Percentiles rank a stretch among this genome's conserved stretches.
phyloP scores from a whole-genome alignment of 352 stramenopile genomes.

The Pythium periplocum region DNA sequence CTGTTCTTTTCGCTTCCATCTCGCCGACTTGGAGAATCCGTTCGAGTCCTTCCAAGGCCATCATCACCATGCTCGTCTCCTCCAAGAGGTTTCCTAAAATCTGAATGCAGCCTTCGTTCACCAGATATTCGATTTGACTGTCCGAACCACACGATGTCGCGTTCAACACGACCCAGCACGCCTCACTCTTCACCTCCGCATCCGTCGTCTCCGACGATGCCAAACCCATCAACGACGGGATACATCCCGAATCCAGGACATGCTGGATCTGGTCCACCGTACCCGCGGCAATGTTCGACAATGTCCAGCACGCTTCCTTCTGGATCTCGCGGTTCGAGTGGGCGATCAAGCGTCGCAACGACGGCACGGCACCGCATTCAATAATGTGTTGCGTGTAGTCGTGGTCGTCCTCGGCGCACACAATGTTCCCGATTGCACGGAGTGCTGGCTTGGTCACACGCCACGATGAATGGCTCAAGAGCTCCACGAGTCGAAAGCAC shows the following conservation, averaged over 20 bases:
- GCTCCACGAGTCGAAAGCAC: slow-evolving; percentile 90
- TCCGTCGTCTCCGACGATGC: slow-evolving; percentile 91
- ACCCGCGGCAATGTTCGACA: slow-evolving; percentile 98
- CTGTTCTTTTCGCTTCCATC: slow-evolving; percentile 77
- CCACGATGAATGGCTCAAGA: slow-evolving; percentile 91
- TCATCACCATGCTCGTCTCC: slow-evolving; percentile 98
- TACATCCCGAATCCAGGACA: slow-evolving; percentile 95
- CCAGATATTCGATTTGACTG: slow-evolving; percentile 90
- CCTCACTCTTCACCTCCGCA: slow-evolving; percentile 96
- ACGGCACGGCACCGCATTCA: slow-evolving; percentile 93
- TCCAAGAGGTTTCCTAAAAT: slow-evolving; percentile 90
- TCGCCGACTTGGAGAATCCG: slow-evolving; percentile 95
- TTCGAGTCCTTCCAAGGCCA: slow-evolving; percentile 97
- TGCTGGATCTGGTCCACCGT: slow-evolving; percentile 97
- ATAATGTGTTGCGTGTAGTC: slow-evolving; percentile 95
- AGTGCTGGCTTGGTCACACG: slow-evolving; percentile 96
- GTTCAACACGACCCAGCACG: slow-evolving; percentile 98
- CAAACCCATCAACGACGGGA: slow-evolving; percentile 92
- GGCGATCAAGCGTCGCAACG: slow-evolving; percentile 90
- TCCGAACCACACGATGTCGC: slow-evolving; percentile 97
- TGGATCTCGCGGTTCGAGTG: slow-evolving; percentile 97
- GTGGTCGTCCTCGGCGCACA: slow-evolving; percentile 95
- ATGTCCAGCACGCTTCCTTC: slow-evolving; percentile 95
- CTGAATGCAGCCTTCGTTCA: slow-evolving; percentile 85
- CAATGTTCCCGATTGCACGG: slow-evolving; percentile 98